These are phyloP conservation scores for Cyberlindnera mrakii DNA, from an alignment of 805 yeast genomes.

Conservation along the genomic window DNA sequence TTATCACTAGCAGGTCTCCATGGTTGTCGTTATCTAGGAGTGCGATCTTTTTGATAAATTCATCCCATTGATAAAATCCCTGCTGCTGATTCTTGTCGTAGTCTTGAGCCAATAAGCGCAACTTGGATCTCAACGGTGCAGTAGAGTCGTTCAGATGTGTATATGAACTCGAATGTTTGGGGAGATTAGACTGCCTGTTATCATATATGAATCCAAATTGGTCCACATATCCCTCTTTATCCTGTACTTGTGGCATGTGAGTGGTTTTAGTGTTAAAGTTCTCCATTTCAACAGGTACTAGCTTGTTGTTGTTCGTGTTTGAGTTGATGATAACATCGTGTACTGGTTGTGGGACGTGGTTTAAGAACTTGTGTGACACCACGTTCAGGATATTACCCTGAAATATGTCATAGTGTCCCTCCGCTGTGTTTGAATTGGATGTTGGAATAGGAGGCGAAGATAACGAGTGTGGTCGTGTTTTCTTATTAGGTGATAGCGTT, in stretches of 20 bases:
- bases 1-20: conserved; percentile 33
- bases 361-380: conserved; percentile 15
- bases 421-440: neutral
- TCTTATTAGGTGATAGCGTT: conserved; percentile 6
- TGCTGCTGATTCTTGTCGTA: conserved; percentile 38
- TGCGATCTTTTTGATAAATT: conserved; percentile 30
- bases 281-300: conserved; percentile 39
- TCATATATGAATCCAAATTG: conserved; percentile 44
- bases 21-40: conserved; percentile 20
- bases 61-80: conserved; percentile 40
- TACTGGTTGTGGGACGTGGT: conserved; percentile 18
- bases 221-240: conserved; percentile 30
- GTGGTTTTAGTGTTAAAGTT: conserved; percentile 22
- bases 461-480: conserved; percentile 18
- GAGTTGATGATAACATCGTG: conserved; percentile 15
- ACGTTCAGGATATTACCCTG: conserved; percentile 7
- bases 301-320: conserved; percentile 1
- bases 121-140: conserved; percentile 5
- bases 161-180: neutral
- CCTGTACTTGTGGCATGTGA: conserved; percentile 22
- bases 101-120: conserved; percentile 28
- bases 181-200: conserved; percentile 2
- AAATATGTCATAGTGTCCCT: conserved; percentile 2
- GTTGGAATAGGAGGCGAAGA: conserved; percentile 7
- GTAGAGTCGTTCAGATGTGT: conserved; percentile 8